Evolutionary conservation across 768 basidiomycete genomes (phyloP).

Genomic region (Auricularia auricula-judae): DNA sequence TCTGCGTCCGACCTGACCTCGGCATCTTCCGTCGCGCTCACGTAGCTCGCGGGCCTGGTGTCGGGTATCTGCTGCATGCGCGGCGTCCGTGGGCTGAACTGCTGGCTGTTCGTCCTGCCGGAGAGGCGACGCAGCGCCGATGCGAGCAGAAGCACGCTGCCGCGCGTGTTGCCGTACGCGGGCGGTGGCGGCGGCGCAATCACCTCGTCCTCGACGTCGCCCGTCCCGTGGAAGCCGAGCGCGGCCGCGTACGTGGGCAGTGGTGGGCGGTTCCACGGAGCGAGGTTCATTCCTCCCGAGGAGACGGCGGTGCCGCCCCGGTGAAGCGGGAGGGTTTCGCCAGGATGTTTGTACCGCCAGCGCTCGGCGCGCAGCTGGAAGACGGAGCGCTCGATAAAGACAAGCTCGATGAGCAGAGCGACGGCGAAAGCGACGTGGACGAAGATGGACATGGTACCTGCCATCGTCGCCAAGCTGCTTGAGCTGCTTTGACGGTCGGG

Average conservation of each 20-base stretch:
- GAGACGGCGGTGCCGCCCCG: conserved; percentile 10
- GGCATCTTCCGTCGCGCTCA: conserved; percentile 45
- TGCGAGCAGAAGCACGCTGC: conserved; percentile 49
- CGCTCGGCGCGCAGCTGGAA: conserved; percentile 60
- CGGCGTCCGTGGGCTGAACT: conserved; percentile 8
- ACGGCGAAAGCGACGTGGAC: conserved; percentile 54
- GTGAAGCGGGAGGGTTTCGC: conserved; percentile 26
- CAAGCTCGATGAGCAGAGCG: conserved; percentile 35
- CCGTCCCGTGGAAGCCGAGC: conserved; percentile 60
- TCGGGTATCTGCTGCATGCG: conserved; percentile 13
- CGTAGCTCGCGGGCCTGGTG: conserved; percentile 41
- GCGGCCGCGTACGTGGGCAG: conserved; percentile 63
- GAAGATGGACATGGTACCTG: conserved; percentile 34
- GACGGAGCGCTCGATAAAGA: conserved; percentile 54
- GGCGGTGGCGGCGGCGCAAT: conserved; percentile 60
- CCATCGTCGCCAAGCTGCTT: conserved; percentile 8
- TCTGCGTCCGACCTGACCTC: conserved; percentile 43
- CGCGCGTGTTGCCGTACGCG: conserved; percentile 66
- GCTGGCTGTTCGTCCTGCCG: conserved; percentile 7
- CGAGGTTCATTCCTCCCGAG: conserved; percentile 28
- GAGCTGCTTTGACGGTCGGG: conserved; percentile 1
- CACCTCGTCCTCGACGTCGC: conserved; percentile 61
- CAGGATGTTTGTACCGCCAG: conserved; percentile 47
- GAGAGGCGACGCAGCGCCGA: conserved; percentile 37
- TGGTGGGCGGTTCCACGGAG: conserved; percentile 64